Evolutionary conservation across 495 filamentous ascomycete species (phyloP), one percentile per base, ranked within the genome.

Genomic region (Astrocystis sublimbata): DNA sequence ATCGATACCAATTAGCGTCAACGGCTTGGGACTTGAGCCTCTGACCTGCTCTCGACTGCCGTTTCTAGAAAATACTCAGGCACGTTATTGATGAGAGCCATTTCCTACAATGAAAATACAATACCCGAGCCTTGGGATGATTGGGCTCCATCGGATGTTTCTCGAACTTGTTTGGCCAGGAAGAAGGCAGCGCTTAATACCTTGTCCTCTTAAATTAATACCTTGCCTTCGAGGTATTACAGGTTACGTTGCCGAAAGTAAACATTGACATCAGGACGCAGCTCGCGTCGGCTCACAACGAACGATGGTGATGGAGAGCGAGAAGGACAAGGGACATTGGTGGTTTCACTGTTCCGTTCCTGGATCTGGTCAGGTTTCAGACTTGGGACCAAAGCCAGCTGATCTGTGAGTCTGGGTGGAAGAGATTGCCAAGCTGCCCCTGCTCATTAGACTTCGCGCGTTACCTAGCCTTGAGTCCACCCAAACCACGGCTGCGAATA

Each of bases 1-100:
- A 71, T 63, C 61, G 55, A 38, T 47, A 19, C 43, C 26, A 60
- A 42, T 45, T 41, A 41, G 35, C 57, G 40, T 23, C 57, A 23
- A 28, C 43, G 12, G 42, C 46, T 59, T 47, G 40, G 41, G 33
- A 46, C 30, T 17, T 59, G 40, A 35, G 42, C 41, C 36, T 42
- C 36, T 8, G 8, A 38, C 21, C 42, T 46, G n/a, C 9, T 40
- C 6, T 12, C 36, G 51, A 35, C 51, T 33, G 2, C 6, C 40
- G 12, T 38, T 24, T 24, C 19, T 5, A 24, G 33, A 19, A 24
- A 23, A 19, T 13, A n/a, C n/a, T 6, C n/a, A 52, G 17, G 6
- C 49, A 35, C 5, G n/a, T n/a, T 49, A 26, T n/a, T 52, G 49
- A 33, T 35, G 23, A 30, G 49, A 21, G 30, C 17, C n/a, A 17